Evolutionary conservation across 2,329 filamentous ascomycete genomes (phyloP).

Genomic region (Venturia carpophila): DNA sequence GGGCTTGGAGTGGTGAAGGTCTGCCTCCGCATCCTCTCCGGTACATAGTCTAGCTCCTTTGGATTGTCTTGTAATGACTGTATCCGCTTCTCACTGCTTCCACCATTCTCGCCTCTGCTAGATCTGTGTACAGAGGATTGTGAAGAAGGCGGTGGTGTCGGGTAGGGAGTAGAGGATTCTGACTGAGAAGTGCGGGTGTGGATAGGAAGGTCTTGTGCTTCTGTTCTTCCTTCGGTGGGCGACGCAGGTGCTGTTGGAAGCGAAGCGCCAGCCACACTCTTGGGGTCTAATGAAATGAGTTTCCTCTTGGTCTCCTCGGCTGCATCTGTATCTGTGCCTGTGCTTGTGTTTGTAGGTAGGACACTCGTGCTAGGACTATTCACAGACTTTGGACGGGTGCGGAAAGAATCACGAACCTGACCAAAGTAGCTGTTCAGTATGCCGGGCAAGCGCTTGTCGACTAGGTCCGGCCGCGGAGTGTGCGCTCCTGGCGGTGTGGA

Average conservation of each 20-base stretch:
- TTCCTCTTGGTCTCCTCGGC: constrained; percentile 5
- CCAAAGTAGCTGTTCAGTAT: constrained; percentile 95
- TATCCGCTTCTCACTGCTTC: constrained; percentile 10
- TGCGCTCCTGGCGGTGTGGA: constrained; percentile 85
- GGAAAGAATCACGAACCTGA: constrained; percentile 86
- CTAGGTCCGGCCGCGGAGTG: constrained; percentile 83
- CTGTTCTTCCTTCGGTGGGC: constrained; percentile 6
- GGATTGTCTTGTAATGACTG: background rate
- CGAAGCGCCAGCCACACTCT: background rate
- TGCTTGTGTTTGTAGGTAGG: constrained; percentile 22
- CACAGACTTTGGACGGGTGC: constrained; percentile 34
- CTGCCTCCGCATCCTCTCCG: constrained; percentile 26
- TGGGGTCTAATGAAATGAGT: background rate
- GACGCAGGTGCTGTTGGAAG: constrained; percentile 19
- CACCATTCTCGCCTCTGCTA: constrained; percentile 23
- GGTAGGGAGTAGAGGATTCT: constrained; percentile 26
- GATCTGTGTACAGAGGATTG: constrained; percentile 31
- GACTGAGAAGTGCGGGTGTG: constrained; percentile 20
- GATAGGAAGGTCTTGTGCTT: constrained; percentile 12
- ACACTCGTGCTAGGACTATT: constrained; percentile 27
- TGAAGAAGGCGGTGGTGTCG: constrained; percentile 36
- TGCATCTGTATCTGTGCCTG: constrained; percentile 20
- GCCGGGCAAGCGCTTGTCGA: constrained; percentile 86
- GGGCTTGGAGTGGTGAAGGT: constrained; percentile 40
- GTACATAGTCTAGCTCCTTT: background rate